Base-by-base conservation (phyloP, 1,139 yeast species). In the Saccharomycopsis hybrid region DNA sequence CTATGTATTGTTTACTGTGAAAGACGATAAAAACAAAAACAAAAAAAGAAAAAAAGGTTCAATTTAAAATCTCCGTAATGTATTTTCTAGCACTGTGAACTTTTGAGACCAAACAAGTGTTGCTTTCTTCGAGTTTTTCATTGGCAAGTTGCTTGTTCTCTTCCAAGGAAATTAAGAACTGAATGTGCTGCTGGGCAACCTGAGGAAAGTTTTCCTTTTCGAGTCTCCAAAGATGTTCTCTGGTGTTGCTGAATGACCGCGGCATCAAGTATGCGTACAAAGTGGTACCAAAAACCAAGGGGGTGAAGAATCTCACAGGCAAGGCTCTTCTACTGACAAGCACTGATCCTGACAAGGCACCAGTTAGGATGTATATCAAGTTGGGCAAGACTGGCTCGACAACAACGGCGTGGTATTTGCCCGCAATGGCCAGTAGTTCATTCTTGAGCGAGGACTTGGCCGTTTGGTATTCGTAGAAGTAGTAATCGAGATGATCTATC, bases 261-360 rank as follows among this genome's bases (percentile, higher is more conserved):
- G 76, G 76, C 60, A 71, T 60, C 55, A 66, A 59, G 27, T 62
- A 57, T 38, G 58, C 61, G 55, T 65, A 63, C 1, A 78, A 67
- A 11, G 63, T 72, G 11, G 71, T 62, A 13, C 82, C 84, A 57
- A 78, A 70, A 0, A 68, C 50, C 11, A 74, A 52, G 1, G 86
- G 85, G 1, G 77, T 64, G 2, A 72, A 43, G 55, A 78, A 76
- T 56, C 86, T 69, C 9, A 75, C 43, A 1, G 78, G 77, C 4
- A 78, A 62, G 2, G 72, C 60, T 56, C 75, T 69, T 54, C 68
- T 72, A 55, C 72, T 70, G 18, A 70, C 77, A 40, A 77, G 56
- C 53, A 81, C 76, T 3, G 84, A 77, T 8, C 85, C 83, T 1
- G 78, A 61, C 55, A 81, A 71, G 2, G 81, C 65, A 3, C 73